Percentiles rank a stretch among this genome's conserved stretches.
Evolutionary conservation across 129 eudicot genomes (phyloP).

Genomic region (Helianthus tuberosus): DNA sequence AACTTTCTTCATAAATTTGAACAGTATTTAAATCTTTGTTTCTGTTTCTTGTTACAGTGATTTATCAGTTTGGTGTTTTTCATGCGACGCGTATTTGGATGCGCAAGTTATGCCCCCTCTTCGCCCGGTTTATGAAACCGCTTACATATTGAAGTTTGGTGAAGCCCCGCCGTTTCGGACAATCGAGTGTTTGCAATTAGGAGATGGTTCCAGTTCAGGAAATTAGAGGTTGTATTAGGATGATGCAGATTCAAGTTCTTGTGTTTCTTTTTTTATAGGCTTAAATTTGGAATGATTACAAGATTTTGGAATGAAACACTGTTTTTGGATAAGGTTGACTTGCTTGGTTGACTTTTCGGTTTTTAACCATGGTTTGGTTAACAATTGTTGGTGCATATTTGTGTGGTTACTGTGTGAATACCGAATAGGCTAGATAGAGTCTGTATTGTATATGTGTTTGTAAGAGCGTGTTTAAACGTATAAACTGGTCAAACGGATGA

Average conservation of each 20-base stretch:
- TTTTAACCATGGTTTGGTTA: not conserved
- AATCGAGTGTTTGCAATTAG: slow-evolving; percentile 31
- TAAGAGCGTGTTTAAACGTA: too few species aligned
- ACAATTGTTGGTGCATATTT: too few species aligned
- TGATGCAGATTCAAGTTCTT: not conserved
- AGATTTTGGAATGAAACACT: slow-evolving; percentile 5
- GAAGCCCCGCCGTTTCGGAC: slow-evolving; percentile 72
- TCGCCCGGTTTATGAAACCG: slow-evolving; percentile 79
- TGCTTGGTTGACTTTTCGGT: slow-evolving; percentile 2
- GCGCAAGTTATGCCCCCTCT: slow-evolving; percentile 74
- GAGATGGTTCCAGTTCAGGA: slow-evolving; percentile 32
- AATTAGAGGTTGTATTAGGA: slow-evolving; percentile 13
- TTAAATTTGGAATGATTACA: not conserved
- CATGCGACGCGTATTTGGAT: slow-evolving; percentile 84
- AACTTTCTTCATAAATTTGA: not conserved
- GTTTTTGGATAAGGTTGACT: slow-evolving; percentile 6
- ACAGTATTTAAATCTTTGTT: not conserved
- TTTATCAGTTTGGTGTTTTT: slow-evolving; percentile 95
- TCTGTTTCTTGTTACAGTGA: slow-evolving; percentile 55
- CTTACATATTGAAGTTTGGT: slow-evolving; percentile 82
- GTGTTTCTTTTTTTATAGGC: not conserved
- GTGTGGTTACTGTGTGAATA: too few species aligned
- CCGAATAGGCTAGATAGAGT: too few species aligned
- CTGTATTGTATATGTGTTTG: too few species aligned
- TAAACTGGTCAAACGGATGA: too few species aligned